Base-by-base conservation (phyloP, 495 filamentous ascomycete species). In the Evernia prunastri region DNA sequence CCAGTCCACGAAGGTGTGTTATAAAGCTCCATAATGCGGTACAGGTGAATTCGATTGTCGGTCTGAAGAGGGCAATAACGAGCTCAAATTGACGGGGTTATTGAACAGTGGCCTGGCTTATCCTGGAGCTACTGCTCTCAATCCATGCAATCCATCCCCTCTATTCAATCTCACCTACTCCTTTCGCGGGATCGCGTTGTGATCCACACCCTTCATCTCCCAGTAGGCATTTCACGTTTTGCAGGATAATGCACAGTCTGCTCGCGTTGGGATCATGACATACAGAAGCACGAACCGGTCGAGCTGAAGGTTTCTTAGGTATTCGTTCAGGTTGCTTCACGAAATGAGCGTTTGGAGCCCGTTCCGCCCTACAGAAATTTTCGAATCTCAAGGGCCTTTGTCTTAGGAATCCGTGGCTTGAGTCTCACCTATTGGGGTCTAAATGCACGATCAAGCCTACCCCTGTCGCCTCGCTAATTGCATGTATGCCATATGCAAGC, bases 381-480 rank as follows among this genome's bases (percentile, higher is more conserved):
- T 33, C 29, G 27, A 54, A 54, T 54, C 51, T 33, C 29, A 4
- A 33, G 7, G 27, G 25, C 17, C 33, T 2, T 29, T n/a, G 51
- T 20, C 29, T 18, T 33, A 29, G 17, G 29, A 15, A 54, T 1
- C 27, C 51, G 18, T 27, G 2, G 6, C 4, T 31, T 45, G 29
- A 29, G 9, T 58, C 39, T 5, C 20, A 4, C 49, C 27, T 31
- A 33, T 17, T 40, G 23, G 20, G 5, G 17, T 36, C 11, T 59
- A 23, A 40, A 12, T 65, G 63, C 47, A 65, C 23, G 23, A 33
- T 31, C 36, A 29, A 35, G 31, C 35, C 27, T 13, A 61, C 60
- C 29, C 20, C 3, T 20, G 51, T 17, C 42, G 51, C 63, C 63
- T 65, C 58, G 51, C 57, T 68, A 65, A 65, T 4, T 33, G 29